Evolutionary conservation across 1,284 basidiomycete species (phyloP).

Genomic region (Boletus hoseneyae): DNA sequence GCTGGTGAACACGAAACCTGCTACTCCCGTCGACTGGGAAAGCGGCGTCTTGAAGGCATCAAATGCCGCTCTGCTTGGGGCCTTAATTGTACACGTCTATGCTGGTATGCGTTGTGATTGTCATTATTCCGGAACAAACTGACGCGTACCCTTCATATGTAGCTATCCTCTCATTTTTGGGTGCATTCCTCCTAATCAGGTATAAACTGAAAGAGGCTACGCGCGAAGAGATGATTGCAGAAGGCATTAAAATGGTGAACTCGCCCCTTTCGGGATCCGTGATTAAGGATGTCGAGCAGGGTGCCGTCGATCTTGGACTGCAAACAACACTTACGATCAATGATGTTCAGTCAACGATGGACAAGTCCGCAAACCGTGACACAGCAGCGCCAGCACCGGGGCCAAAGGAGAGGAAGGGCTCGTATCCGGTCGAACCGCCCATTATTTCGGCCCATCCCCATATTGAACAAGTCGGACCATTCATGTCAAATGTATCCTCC

Average conservation of each 20-base stretch:
- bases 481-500: conserved; percentile 34
- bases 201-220: conserved; percentile 53
- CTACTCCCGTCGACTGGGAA: conserved; percentile 1
- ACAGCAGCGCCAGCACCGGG: background rate
- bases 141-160: background rate
- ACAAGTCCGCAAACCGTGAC: background rate
- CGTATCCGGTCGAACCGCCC: conserved; percentile 13
- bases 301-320: background rate
- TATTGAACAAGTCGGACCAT: conserved; percentile 42
- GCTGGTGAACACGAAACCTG: conserved; percentile 42
- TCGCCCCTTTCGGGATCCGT: conserved; percentile 17
- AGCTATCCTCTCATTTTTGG: conserved; percentile 58
- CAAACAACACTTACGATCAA: conserved; percentile 1
- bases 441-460: conserved; percentile 44
- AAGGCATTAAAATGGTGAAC: conserved; percentile 21
- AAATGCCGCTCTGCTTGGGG: conserved; percentile 47
- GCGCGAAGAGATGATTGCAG: conserved; percentile 36
- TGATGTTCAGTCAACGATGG: background rate
- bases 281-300: conserved; percentile 17
- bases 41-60: conserved; percentile 33
- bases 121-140: background rate
- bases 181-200: conserved; percentile 53
- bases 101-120: conserved; percentile 39
- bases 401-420: background rate
- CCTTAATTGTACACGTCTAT: conserved; percentile 51